Conservation (phyloP, 1,139 yeast genomes). For the Magnusiomyces clavatus region DNA sequence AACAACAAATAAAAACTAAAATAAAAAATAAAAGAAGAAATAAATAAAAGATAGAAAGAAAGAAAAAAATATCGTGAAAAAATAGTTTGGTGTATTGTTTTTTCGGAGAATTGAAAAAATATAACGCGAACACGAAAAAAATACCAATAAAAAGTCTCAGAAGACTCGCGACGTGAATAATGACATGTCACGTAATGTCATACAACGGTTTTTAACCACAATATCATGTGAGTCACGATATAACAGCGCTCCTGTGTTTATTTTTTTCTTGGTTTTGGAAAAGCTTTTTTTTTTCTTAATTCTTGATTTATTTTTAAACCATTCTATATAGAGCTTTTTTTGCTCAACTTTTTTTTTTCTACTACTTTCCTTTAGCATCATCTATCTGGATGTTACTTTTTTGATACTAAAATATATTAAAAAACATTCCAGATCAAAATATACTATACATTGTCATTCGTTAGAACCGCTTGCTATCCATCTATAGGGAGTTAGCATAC, state of each 20-base stretch:
- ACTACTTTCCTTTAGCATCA: too few relatives aligned
- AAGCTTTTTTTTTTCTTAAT: too few relatives aligned
- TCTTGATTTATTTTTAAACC: too few relatives aligned
- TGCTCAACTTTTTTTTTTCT: too few relatives aligned
- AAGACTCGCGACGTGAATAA: background rate
- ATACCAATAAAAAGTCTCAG: background rate
- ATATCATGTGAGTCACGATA: background rate
- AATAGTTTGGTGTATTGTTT: background rate
- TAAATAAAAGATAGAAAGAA: background rate
- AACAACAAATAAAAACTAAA: conserved; percentile 1
- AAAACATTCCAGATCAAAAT: too few relatives aligned
- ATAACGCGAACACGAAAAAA: background rate
- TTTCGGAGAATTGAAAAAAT: background rate
- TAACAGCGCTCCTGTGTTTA: background rate
- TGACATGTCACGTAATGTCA: background rate
- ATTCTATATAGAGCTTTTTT: too few relatives aligned
- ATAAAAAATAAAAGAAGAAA: background rate
- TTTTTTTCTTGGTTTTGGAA: background rate
- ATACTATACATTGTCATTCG: too few relatives aligned
- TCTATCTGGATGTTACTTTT: too few relatives aligned
- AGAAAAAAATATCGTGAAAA: background rate
- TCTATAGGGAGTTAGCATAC: too few relatives aligned
- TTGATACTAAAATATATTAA: too few relatives aligned
- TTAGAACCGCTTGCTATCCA: too few relatives aligned
- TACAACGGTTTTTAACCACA: background rate